A percentile compares a stretch with the other conserved stretches of the same genome.
Evolutionary conservation across 2,329 filamentous ascomycete genomes (phyloP).

Genomic region (Hawksworthiomyces lignivorus): DNA sequence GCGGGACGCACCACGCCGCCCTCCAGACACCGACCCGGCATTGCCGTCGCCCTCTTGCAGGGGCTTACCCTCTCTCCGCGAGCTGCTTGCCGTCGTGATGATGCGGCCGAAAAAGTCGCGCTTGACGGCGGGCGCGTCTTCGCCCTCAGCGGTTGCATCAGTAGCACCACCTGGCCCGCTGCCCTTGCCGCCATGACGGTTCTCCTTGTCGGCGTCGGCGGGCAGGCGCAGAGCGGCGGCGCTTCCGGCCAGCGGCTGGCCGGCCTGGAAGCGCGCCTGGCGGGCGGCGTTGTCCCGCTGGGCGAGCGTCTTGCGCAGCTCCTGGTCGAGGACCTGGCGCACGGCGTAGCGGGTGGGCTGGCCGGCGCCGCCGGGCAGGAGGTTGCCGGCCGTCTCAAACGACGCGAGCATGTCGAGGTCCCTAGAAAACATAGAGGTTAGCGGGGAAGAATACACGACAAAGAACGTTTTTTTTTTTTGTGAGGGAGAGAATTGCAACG

Average conservation of each 20-base stretch:
- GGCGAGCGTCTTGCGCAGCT: constrained; percentile 67
- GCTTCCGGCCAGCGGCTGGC: constrained; percentile 25
- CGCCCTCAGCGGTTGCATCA: neutral
- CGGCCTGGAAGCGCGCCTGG: constrained; percentile 56
- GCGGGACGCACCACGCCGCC: too few relatives aligned
- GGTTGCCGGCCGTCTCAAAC: constrained; percentile 60
- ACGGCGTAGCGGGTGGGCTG: constrained; percentile 84
- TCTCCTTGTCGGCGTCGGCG: constrained; percentile 8
- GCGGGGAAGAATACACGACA: neutral
- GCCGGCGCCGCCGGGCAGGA: constrained; percentile 47
- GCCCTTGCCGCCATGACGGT: neutral
- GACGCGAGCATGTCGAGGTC: constrained; percentile 69
- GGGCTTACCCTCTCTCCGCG: constrained; percentile 22
- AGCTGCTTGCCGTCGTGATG: constrained; percentile 28
- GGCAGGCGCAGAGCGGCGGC: constrained; percentile 11
- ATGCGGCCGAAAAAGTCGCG: constrained; percentile 81
- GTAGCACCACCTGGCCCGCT: too few relatives aligned
- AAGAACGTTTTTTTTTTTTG: too few relatives aligned
- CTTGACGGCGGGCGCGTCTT: constrained; percentile 40
- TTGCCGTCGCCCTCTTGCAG: constrained; percentile 35
- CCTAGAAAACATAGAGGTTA: constrained; percentile 24
- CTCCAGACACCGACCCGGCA: constrained; percentile 5
- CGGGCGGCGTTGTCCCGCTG: constrained; percentile 59
- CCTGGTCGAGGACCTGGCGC: constrained; percentile 85
- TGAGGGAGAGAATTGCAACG: constrained; percentile 31